Base-by-base conservation (phyloP, 2,329 filamentous ascomycete species). In the Aspergillus fumigatiaffinis region DNA sequence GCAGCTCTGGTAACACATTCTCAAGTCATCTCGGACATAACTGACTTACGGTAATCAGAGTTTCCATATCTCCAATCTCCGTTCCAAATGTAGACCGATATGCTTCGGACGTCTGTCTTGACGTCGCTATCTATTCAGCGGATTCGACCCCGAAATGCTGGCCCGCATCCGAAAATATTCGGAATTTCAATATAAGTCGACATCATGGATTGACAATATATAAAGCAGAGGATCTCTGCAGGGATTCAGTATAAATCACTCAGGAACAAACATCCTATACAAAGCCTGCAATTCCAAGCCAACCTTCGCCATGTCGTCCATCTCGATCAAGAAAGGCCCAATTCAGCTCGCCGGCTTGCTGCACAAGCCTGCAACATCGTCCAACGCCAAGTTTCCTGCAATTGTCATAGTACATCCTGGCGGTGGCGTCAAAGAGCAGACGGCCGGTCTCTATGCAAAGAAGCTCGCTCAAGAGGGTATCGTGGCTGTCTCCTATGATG, bases 361-460 rank as follows among this genome's bases (percentile, higher is more conserved):
- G n/a, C 42, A 46, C 42, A 46, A 23, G 42, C 42, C 42, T 23
- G 20, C 42, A 20, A 46, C 42, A 21, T 20, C 42, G 12, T 23
- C 42, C 20, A 46, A 9, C 42, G 9, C 3, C 20, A 64, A 63
- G 25, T 59, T 59, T 20, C 60, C 63, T 2, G 62, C 58, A 29
- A 48, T 68, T 5, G 52, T 68, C 5, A 58, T 61, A 8, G 61
- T 54, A 26, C 66, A 67, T 41, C 65, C 66, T 8, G 60, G 61
- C 29, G 65, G 63, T 17, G 59, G 56, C 20, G 59, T 60, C 55
- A 67, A 68, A 32, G 65, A 67, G 38, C 66, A 68, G 25, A 65
- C 65, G 3, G 56, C 64, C 8, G 62, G 60, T 1, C 59, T 60
- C 29, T 66, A 66, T 44, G 64, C 60, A 5, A 62, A 64, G 26